A percentile compares a stretch with the other conserved stretches of the same genome.
Conservation (phyloP, 2,329 filamentous ascomycete species). For the Fusarium sp. region DNA sequence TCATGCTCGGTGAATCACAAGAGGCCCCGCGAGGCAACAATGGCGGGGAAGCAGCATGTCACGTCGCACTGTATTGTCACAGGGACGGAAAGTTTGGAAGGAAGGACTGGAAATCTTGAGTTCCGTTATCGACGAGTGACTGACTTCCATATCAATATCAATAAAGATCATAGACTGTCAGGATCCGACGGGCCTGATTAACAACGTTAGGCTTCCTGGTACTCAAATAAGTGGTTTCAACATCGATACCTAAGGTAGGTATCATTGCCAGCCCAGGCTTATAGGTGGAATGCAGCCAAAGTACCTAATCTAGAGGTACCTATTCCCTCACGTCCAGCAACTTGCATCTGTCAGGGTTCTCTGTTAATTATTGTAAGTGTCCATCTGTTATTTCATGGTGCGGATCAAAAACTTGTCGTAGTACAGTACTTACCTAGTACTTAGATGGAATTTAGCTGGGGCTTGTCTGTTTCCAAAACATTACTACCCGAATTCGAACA, state of each 20-base stretch:
- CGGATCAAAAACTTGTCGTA: background rate
- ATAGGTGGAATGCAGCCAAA: background rate
- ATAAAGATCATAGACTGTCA: background rate
- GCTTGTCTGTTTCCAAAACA: background rate
- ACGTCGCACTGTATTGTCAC: conserved; percentile 43
- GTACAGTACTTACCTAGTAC: background rate
- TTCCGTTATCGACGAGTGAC: background rate
- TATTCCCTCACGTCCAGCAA: background rate
- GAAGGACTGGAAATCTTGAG: conserved; percentile 12
- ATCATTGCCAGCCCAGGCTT: too few species aligned
- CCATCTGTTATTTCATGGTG: background rate
- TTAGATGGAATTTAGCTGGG: background rate
- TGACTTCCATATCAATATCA: background rate
- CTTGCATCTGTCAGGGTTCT: background rate
- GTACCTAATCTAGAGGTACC: background rate
- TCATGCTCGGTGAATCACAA: conserved; percentile 43
- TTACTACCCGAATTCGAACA: background rate
- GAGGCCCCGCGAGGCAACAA: conserved; percentile 42
- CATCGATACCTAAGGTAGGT: too few species aligned
- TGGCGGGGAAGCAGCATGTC: conserved; percentile 43
- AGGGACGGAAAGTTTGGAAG: conserved; percentile 16
- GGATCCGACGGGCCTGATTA: background rate
- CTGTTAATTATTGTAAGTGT: background rate
- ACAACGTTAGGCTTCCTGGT: background rate
- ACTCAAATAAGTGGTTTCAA: background rate